These are phyloP conservation scores for Rhododendron williamsianum DNA, from an alignment of 148 eudicot species.

Conservation along the genomic window DNA sequence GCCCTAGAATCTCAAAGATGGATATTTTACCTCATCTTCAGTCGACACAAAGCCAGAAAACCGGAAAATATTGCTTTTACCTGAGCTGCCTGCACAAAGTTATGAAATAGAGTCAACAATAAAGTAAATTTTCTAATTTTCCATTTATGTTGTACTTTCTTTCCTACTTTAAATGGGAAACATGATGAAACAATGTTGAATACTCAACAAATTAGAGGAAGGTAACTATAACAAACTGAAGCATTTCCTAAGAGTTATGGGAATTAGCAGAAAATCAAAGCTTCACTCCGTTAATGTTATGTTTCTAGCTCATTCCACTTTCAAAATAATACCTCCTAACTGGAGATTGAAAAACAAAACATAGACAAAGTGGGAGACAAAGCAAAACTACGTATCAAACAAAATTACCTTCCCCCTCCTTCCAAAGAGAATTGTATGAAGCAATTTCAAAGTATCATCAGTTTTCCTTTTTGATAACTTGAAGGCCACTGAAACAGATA, in stretches of 20 bases:
- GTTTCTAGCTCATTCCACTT: not conserved
- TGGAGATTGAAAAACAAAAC: not conserved
- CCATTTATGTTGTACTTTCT: not conserved
- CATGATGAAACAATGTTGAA: not conserved
- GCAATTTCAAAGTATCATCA: conserved; percentile 66
- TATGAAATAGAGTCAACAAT: not conserved
- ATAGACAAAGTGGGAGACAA: not conserved
- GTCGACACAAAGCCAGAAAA: conserved; percentile 95
- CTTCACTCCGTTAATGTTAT: not conserved
- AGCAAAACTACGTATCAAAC: not conserved
- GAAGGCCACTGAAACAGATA: conserved; percentile 62
- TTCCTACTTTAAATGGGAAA: not conserved
- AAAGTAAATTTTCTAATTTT: not conserved
- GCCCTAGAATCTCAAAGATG: not conserved
- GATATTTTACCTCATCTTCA: conserved; percentile 67
- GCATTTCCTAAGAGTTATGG: not conserved
- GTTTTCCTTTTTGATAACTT: conserved; percentile 73
- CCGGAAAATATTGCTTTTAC: conserved; percentile 68
- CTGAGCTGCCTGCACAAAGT: conserved; percentile 61
- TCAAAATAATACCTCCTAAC: not conserved
- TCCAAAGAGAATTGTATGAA: conserved; percentile 71
- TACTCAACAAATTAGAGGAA: not conserved
- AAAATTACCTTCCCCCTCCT: conserved; percentile 82
- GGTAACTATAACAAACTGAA: not conserved
- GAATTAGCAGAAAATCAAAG: not conserved